Percentiles rank a stretch among this genome's conserved stretches.
These are phyloP conservation scores for Nymphaea colorata DNA, from an alignment of 164 flowering plant genomes.

Conservation along the genomic window DNA sequence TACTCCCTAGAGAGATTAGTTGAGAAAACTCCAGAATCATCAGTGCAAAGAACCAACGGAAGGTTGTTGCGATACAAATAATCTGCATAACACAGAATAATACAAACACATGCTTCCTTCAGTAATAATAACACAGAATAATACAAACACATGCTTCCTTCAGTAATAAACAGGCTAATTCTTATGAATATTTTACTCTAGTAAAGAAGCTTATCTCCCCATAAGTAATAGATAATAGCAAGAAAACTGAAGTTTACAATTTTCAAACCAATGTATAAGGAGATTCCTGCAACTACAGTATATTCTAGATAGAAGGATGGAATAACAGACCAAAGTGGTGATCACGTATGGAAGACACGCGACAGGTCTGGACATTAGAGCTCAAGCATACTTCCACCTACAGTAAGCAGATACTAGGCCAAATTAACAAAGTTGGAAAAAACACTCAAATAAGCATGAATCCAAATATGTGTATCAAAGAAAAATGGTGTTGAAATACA, in stretches of 20 bases:
- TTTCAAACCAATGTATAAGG: too few species aligned
- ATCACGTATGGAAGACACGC: conserved; percentile 54
- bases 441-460: not conserved
- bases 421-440: too few species aligned
- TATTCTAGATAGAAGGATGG: not conserved
- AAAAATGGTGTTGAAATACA: not conserved
- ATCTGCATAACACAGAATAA: conserved; percentile 33
- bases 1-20: conserved; percentile 73
- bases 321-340: conserved; percentile 78
- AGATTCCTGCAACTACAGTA: too few species aligned
- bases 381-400: conserved; percentile 98
- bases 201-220: too few species aligned
- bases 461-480: not conserved
- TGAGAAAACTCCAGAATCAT: conserved; percentile 84
- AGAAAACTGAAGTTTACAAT: too few species aligned
- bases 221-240: too few species aligned
- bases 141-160: too few species aligned
- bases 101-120: too few species aligned
- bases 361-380: conserved; percentile 63
- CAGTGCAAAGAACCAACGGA: conserved; percentile 81
- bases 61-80: conserved; percentile 61
- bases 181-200: too few species aligned
- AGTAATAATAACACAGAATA: conserved; percentile 9
- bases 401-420: conserved; percentile 3
- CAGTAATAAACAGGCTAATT: not conserved